A percentile compares a stretch with the other conserved stretches of the same genome.
Evolutionary conservation across 2,329 filamentous ascomycete species (phyloP).

Genomic region (Apiospora saccharicola): DNA sequence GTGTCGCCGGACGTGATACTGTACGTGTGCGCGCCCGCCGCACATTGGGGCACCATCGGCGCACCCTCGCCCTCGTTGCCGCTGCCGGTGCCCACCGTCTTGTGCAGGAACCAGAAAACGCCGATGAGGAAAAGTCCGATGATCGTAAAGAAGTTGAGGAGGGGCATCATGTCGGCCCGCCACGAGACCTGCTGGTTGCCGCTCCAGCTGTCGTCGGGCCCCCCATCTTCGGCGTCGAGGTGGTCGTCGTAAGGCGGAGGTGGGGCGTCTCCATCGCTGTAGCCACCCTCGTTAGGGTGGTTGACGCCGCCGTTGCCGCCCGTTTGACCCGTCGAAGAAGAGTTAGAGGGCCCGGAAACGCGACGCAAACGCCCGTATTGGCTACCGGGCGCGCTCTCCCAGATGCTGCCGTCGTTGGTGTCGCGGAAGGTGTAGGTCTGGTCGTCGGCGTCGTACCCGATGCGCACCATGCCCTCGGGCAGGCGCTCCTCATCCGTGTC

Average conservation of each 20-base stretch:
- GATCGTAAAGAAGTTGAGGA: slow-evolving; percentile 65
- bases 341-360: slow-evolving; percentile 32
- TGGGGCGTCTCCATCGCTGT: slow-evolving; percentile 31
- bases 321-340: not conserved
- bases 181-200: slow-evolving; percentile 47
- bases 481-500: slow-evolving; percentile 54
- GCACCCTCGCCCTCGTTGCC: slow-evolving; percentile 23
- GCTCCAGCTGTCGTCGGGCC: slow-evolving; percentile 25
- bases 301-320: slow-evolving; percentile 19
- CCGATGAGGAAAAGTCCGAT: slow-evolving; percentile 58
- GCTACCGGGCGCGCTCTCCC: slow-evolving; percentile 54
- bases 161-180: slow-evolving; percentile 60
- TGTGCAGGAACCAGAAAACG: slow-evolving; percentile 57
- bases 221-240: not conserved
- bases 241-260: slow-evolving; percentile 31
- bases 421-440: slow-evolving; percentile 57
- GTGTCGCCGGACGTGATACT: slow-evolving; percentile 56
- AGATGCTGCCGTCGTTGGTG: slow-evolving; percentile 48
- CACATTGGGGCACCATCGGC: slow-evolving; percentile 36
- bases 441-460: slow-evolving; percentile 59
- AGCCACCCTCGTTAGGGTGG: slow-evolving; percentile 27
- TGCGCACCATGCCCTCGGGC: slow-evolving; percentile 55
- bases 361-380: slow-evolving; percentile 52
- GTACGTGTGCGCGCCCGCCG: slow-evolving; percentile 44
- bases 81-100: slow-evolving; percentile 37